Percentiles rank a stretch among this genome's conserved stretches.
Conservation (phyloP, 805 yeast genomes). For the Kockiozyma suomiensis region DNA sequence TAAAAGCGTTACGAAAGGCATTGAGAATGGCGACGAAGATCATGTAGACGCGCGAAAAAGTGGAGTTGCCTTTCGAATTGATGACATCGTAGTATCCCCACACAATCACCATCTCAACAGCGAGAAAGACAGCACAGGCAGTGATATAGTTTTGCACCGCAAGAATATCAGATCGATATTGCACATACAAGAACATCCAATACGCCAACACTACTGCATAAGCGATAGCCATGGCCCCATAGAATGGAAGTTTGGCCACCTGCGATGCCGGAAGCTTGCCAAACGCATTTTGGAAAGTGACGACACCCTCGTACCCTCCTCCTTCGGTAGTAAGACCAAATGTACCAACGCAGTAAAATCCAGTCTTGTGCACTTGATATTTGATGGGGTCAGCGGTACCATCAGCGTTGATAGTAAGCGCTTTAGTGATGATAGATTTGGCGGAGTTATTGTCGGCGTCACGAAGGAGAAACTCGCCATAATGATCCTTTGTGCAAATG, state of each 20-base stretch:
- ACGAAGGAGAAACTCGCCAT: slow-evolving; percentile 64
- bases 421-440: slow-evolving; percentile 25
- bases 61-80: slow-evolving; percentile 58
- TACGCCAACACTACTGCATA: slow-evolving; percentile 81
- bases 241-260: slow-evolving; percentile 85
- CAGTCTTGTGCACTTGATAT: slow-evolving; percentile 73
- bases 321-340: slow-evolving; percentile 49
- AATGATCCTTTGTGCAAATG: slow-evolving; percentile 57
- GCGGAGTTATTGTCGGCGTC: slow-evolving; percentile 28
- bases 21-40: slow-evolving; percentile 76
- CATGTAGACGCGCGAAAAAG: slow-evolving; percentile 72
- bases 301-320: slow-evolving; percentile 60
- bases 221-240: slow-evolving; percentile 79
- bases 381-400: slow-evolving; percentile 58
- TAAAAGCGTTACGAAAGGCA: slow-evolving; percentile 79
- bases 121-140: slow-evolving; percentile 78
- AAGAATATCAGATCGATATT: slow-evolving; percentile 80
- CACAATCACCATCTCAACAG: slow-evolving; percentile 79
- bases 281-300: slow-evolving; percentile 86
- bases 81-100: slow-evolving; percentile 91
- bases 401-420: slow-evolving; percentile 48
- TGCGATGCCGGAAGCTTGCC: slow-evolving; percentile 89
- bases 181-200: slow-evolving; percentile 82
- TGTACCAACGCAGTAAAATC: slow-evolving; percentile 89
- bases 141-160: slow-evolving; percentile 90